Percentiles rank a stretch among this genome's conserved stretches.
Evolutionary conservation across 2,329 filamentous ascomycete genomes (phyloP).

Genomic region (Endothia cerciana): DNA sequence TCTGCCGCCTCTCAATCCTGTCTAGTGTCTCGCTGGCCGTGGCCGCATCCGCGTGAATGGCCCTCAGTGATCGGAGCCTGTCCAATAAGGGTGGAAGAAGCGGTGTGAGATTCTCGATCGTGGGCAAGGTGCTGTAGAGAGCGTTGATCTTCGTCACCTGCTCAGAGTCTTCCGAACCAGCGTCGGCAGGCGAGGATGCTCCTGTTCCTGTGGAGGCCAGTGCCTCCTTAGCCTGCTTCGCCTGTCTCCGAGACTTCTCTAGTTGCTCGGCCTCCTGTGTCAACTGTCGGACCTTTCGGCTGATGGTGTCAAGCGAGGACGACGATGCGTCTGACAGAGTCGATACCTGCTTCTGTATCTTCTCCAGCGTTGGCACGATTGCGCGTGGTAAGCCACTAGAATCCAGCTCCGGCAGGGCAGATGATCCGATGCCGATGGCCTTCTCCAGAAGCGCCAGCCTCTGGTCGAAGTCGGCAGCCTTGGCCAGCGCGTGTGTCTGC

Average conservation of each 20-base stretch:
- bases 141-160: conserved; percentile 88
- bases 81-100: conserved; percentile 85
- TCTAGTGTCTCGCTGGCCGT: conserved; percentile 77
- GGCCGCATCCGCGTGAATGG: conserved; percentile 86
- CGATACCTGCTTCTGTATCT: conserved; percentile 78
- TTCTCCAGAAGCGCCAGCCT: conserved; percentile 80
- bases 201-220: conserved; percentile 49
- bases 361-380: conserved; percentile 80
- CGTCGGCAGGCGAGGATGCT: conserved; percentile 36
- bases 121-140: conserved; percentile 84
- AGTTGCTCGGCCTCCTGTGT: conserved; percentile 74
- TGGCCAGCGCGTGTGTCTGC: conserved; percentile 72
- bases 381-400: conserved; percentile 63
- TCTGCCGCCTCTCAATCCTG: conserved; percentile 77
- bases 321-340: conserved; percentile 75
- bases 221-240: conserved; percentile 64
- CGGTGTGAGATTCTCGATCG: conserved; percentile 84
- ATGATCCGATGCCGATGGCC: conserved; percentile 76
- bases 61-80: conserved; percentile 78
- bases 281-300: conserved; percentile 69
- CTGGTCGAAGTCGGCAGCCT: conserved; percentile 85
- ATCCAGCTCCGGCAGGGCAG: conserved; percentile 65
- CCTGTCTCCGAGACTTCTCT: conserved; percentile 65
- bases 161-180: conserved; percentile 60
- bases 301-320: conserved; percentile 73